Evolutionary conservation across 805 yeast genomes (phyloP).

Genomic region (Lipomyces chichibuensis): DNA sequence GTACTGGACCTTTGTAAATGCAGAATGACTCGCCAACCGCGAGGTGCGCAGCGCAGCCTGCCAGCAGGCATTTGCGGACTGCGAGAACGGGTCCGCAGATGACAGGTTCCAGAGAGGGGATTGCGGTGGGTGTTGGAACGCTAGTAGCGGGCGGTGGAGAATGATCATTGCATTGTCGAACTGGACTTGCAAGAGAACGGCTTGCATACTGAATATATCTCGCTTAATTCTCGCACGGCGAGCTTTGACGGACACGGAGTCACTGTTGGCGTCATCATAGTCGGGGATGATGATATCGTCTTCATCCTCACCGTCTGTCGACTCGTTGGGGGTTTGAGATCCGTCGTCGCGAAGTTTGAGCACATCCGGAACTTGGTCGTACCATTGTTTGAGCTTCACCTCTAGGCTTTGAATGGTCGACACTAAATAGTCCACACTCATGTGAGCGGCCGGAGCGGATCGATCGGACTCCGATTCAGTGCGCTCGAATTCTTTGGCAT

Average conservation of each 20-base stretch:
- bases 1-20: conserved; percentile 20
- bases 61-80: conserved; percentile 25
- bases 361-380: conserved; percentile 13
- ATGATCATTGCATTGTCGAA: conserved; percentile 29
- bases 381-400: conserved; percentile 22
- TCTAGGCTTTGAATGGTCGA: conserved; percentile 15
- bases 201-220: conserved; percentile 22
- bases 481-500: not conserved
- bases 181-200: conserved; percentile 20
- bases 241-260: conserved; percentile 3
- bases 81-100: conserved; percentile 15
- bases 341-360: conserved; percentile 16
- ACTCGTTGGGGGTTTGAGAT: conserved; percentile 2
- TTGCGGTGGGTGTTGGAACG: conserved; percentile 3
- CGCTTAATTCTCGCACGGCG: conserved; percentile 11
- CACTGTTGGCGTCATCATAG: conserved; percentile 5
- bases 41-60: conserved; percentile 27
- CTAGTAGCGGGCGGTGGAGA: conserved; percentile 27
- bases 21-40: conserved; percentile 10
- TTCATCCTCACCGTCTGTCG: conserved; percentile 13
- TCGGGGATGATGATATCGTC: conserved; percentile 8
- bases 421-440: conserved; percentile 7
- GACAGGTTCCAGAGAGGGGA: not conserved
- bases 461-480: not conserved
- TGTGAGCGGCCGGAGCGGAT: not conserved